These are phyloP conservation scores for Plasmodium sp. DNA, from an alignment of 169 alveolate species.

Conservation along the genomic window DNA sequence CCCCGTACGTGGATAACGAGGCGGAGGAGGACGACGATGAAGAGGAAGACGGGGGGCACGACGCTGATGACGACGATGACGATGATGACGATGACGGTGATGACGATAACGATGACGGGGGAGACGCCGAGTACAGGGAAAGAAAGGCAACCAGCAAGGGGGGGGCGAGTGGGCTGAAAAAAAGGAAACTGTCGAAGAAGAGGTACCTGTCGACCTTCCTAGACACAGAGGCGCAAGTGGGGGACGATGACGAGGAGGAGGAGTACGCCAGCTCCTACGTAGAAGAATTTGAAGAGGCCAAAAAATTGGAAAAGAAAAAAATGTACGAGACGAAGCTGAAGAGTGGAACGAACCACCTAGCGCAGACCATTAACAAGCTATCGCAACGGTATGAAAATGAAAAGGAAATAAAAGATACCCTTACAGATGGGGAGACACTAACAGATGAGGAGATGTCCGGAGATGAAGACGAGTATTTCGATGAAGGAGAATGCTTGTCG, in stretches of 20 bases:
- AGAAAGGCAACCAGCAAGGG: neutral
- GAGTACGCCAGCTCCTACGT: conserved; percentile 88
- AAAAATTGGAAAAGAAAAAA: conserved; percentile 82
- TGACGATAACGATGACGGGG: neutral
- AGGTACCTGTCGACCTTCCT: conserved; percentile 85
- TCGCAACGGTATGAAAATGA: conserved; percentile 86
- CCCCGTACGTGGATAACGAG: neutral
- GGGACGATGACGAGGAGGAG: conserved; percentile 84
- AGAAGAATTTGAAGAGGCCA: conserved; percentile 86
- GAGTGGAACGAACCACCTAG: conserved; percentile 90
- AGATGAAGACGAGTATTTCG: conserved; percentile 62
- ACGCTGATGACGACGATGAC: neutral
- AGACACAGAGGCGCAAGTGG: conserved; percentile 90
- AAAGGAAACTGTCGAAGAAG: conserved; percentile 29
- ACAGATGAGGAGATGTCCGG: conserved; percentile 76
- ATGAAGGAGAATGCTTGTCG: conserved; percentile 28
- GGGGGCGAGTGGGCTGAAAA: neutral
- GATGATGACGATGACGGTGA: neutral
- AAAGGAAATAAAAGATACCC: conserved; percentile 81
- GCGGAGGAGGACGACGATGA: neutral
- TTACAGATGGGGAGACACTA: conserved; percentile 76
- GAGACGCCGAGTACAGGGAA: neutral
- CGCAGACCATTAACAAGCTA: conserved; percentile 87
- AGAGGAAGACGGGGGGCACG: conserved; percentile 12
- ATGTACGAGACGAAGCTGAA: conserved; percentile 68